Percentiles rank a stretch among this genome's conserved stretches.
These are phyloP conservation scores for Citrus trifoliata DNA, from an alignment of 345 rosid genomes.

Conservation along the genomic window DNA sequence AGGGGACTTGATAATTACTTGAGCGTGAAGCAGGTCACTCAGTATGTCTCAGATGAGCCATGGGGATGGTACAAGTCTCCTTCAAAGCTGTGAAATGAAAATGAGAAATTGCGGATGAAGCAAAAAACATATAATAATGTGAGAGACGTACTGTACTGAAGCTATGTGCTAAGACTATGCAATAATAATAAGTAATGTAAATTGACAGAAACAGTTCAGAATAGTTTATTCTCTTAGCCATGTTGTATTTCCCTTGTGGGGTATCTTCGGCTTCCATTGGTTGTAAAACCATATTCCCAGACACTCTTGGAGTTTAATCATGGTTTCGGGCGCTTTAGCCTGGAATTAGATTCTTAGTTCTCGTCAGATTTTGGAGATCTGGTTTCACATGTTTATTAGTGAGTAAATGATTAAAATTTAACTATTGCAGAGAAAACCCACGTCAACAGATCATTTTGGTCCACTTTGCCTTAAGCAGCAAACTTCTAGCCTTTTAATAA, in stretches of 20 bases:
- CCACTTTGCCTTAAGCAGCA: background rate
- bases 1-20: constrained; percentile 96
- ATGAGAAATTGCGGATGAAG: background rate
- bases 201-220: background rate
- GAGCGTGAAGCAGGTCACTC: constrained; percentile 92
- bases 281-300: background rate
- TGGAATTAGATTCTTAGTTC: too few species aligned
- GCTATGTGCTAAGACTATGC: background rate
- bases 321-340: background rate
- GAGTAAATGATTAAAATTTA: too few species aligned
- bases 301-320: too few species aligned
- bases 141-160: background rate
- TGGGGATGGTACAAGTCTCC: constrained; percentile 95
- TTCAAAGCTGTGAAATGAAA: constrained; percentile 50
- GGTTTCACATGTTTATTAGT: too few species aligned
- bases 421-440: too few species aligned
- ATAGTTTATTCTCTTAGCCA: background rate
- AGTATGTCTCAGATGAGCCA: constrained; percentile 66
- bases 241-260: background rate
- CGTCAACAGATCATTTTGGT: too few species aligned
- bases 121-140: background rate
- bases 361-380: too few species aligned
- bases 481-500: background rate
- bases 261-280: background rate
- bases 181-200: background rate